phyloP scores from a whole-genome alignment of 306 rosid species.

The Ceratonia siliqua region DNA sequence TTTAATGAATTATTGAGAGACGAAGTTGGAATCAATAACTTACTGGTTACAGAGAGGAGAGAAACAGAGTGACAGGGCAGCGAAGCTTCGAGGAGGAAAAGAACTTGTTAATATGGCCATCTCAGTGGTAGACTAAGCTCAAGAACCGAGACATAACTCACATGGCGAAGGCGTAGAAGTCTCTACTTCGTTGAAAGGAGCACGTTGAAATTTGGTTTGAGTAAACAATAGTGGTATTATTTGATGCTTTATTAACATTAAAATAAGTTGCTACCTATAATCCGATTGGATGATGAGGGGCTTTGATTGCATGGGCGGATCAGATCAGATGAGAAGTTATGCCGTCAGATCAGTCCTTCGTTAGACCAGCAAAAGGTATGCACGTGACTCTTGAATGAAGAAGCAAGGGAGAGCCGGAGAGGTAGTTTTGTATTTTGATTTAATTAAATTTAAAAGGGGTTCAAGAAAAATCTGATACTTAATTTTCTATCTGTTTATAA shows the following conservation, averaged over 20 bases:
- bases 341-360: neutral
- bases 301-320: neutral
- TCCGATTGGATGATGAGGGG: neutral
- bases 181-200: constrained; percentile 54
- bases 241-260: neutral
- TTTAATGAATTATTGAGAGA: constrained; percentile 9
- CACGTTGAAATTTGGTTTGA: constrained; percentile 33
- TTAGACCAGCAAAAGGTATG: neutral
- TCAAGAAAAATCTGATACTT: no score
- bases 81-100: constrained; percentile 48
- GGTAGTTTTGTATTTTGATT: no score
- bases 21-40: constrained; percentile 34
- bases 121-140: constrained; percentile 55
- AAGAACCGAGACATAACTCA: constrained; percentile 69
- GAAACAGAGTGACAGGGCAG: constrained; percentile 36
- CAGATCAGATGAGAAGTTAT: neutral
- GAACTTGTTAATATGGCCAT: constrained; percentile 31
- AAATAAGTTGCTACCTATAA: neutral
- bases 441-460: no score
- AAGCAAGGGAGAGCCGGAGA: no score
- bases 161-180: constrained; percentile 70
- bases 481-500: no score
- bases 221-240: neutral
- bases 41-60: constrained; percentile 65
- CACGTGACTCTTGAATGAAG: constrained; percentile 15